Base-by-base conservation (phyloP, 2,329 filamentous ascomycete species). In the Chaetomiaceae sp. region DNA sequence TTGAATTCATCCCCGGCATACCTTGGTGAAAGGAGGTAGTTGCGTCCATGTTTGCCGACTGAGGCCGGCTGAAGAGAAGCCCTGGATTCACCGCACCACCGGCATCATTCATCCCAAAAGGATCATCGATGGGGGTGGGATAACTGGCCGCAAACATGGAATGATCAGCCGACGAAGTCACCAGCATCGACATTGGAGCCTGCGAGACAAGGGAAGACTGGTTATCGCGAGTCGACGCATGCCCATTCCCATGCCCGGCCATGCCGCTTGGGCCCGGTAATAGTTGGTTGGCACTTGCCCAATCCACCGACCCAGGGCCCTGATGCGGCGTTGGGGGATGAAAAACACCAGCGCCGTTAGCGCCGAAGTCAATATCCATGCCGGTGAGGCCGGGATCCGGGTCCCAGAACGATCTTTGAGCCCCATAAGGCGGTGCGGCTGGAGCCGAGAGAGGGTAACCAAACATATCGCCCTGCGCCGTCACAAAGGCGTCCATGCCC, bases 331-430 rank as follows among this genome's bases (percentile, higher is more conserved):
- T 58, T n/a, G 65, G 64, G 18, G 66, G 62, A 50, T 71, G 71
- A 58, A 81, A 80, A 30, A 78, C 66, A 48, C 72, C 70, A 18
- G 69, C 63, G 18, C 69, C 70, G 18, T 74, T 67, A 16, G 71
- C 66, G 42, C 71, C 67, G 55, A 84, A 84, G 61, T 84, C 81
- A 48, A 85, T 67, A 52, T 84, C 80, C 78, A 85, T 82, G 21
- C 70, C 74, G 36, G 65, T 66, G 74, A 84, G 78, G 54, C 67
- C 66, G 3, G 75, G 70, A 54, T 77, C 74, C 5, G 75, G 68
- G 57, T 82, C 79, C 82, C 82, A 85, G 57, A 83, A 84, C 33
- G 66, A 59, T 44, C 71, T 70, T 10, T 70, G 65, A 48, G 73
- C 69, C 7, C 65, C 64, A 58, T 74, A 78, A 2, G 71, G 67